phyloP scores from a whole-genome alignment of 2,329 filamentous ascomycete genomes.

The Sphaerostilbella broomeana region DNA sequence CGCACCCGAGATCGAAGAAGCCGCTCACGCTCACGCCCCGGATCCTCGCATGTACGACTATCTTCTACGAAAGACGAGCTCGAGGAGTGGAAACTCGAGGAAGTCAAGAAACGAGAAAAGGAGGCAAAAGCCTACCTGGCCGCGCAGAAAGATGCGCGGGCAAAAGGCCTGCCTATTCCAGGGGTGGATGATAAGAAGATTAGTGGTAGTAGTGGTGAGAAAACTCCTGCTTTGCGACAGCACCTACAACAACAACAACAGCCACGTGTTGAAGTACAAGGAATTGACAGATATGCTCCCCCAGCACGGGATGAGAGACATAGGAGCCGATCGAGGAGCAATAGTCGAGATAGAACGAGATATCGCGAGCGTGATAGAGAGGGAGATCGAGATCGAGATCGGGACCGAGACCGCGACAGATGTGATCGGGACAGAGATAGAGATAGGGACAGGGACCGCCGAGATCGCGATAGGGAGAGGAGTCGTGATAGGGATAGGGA shows the following conservation, averaged over 20 bases:
- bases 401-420: conserved; percentile 27
- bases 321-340: conserved; percentile 30
- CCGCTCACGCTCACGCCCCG: conserved; percentile 37
- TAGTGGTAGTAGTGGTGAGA: conserved; percentile 35
- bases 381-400: conserved; percentile 26
- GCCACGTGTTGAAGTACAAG: conserved; percentile 20
- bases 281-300: conserved; percentile 41
- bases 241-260: too few relatives aligned
- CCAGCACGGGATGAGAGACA: conserved; percentile 36
- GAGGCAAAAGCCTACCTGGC: conserved; percentile 60
- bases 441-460: conserved; percentile 29
- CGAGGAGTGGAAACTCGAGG: conserved; percentile 54
- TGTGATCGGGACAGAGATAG: conserved; percentile 26
- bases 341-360: conserved; percentile 31
- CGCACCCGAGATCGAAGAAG: conserved; percentile 34
- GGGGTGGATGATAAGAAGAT: conserved; percentile 49
- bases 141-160: conserved; percentile 53
- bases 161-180: conserved; percentile 51
- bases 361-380: conserved; percentile 31
- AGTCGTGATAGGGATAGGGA: conserved; percentile 34
- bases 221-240: conserved; percentile 33
- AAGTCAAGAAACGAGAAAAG: conserved; percentile 55
- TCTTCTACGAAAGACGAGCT: conserved; percentile 40
- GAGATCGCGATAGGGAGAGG: conserved; percentile 29
- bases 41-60: conserved; percentile 31